These are phyloP conservation scores for Zalaria sp. DNA, from an alignment of 2,329 filamentous ascomycete species.

Conservation along the genomic window DNA sequence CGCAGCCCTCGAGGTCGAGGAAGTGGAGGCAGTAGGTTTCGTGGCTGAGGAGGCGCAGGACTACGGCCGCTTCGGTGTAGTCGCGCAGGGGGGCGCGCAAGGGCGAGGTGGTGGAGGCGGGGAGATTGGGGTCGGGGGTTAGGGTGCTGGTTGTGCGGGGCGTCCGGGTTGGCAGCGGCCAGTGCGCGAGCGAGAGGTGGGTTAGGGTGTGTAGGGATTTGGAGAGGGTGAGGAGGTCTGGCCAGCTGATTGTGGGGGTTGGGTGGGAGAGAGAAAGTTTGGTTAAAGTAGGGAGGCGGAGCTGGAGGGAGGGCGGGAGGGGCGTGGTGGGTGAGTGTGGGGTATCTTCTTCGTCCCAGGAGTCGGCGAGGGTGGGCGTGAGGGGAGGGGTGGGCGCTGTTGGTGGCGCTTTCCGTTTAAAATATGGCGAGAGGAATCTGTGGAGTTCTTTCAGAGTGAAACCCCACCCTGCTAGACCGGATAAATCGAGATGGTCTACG, in stretches of 20 bases:
- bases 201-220: conserved; percentile 41
- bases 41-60: conserved; percentile 41
- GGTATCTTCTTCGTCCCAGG: conserved; percentile 29
- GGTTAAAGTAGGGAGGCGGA: conserved; percentile 33
- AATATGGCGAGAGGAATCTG: conserved; percentile 22
- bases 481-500: conserved; percentile 38
- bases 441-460: conserved; percentile 35
- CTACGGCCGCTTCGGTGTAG: conserved; percentile 40
- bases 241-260: conserved; percentile 36
- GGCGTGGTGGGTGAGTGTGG: conserved; percentile 10
- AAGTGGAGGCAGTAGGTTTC: conserved; percentile 45
- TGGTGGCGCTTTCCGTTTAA: background rate
- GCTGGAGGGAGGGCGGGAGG: conserved; percentile 22
- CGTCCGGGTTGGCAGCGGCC: conserved; percentile 45
- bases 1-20: conserved; percentile 48
- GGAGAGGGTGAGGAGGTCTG: conserved; percentile 38
- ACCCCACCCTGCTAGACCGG: conserved; percentile 30
- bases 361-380: conserved; percentile 16
- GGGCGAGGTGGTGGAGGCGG: conserved; percentile 36
- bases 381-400: background rate
- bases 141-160: conserved; percentile 35
- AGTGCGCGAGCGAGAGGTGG: conserved; percentile 48
- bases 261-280: conserved; percentile 45
- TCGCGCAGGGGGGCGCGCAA: conserved; percentile 41
- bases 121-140: conserved; percentile 27